Evolutionary conservation across 495 filamentous ascomycete genomes (phyloP), one percentile per base, ranked within the genome.

Genomic region (Trichocladium uniseriatum): DNA sequence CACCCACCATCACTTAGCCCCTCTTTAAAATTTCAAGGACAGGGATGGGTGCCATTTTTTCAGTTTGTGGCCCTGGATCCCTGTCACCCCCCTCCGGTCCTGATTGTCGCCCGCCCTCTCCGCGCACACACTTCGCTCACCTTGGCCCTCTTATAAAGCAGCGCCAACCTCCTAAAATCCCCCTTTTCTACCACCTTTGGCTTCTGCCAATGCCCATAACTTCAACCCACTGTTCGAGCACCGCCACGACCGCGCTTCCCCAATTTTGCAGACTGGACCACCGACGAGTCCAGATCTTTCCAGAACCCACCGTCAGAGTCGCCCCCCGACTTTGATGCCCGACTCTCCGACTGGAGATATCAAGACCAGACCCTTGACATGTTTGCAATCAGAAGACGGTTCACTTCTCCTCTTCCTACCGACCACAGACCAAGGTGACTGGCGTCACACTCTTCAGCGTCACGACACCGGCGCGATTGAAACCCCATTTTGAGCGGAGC

Each of bases 381-480:
- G 72, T 74, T 70, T 59, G 66, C 66, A 66, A 64, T 60, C 69
- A 68, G 62, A 69, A 66, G 66, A 69, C 61, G 64, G 60, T 61
- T 63, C 63, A 68, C 64, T 60, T 72, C 66, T 57, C 68, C 64
- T 71, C 70, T 73, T 70, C 69, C 70, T 61, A 70, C 71, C 72
- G 71, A 74, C 66, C 70, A 71, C 70, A 74, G 69, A 69, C 69
- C 72, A 68, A 73, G 71, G 72, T 76, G 72, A 76, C 70, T 55
- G 67, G 69, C 55, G 61, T 73, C 69, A 68, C 69, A 63, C 67
- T 63, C 63, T 62, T 48, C 59, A 59, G 69, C 70, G 68, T 66
- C 62, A 65, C 70, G 68, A 66, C 70, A 69, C 64, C 64, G 61
- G 64, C 71, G 69, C 71, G 58, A 69, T 57, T 47, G 45, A 45